A percentile compares a stretch with the other conserved stretches of the same genome.
Conservation (phyloP, 2,329 filamentous ascomycete species). For the Aureobasidium sp. region DNA sequence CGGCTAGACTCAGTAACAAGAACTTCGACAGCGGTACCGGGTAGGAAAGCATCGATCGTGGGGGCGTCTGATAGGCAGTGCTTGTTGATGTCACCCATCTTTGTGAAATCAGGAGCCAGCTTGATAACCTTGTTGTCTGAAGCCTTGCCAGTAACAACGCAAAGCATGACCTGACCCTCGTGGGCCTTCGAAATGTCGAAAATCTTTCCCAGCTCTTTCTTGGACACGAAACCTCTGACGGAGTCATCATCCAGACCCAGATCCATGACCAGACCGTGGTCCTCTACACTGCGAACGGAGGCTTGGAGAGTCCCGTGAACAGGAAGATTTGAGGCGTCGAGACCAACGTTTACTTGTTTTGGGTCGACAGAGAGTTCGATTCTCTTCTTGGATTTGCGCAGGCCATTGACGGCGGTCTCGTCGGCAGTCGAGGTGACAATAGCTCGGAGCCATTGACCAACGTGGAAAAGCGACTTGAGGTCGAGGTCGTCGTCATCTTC, state of each 20-base stretch:
- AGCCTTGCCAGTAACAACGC: slow-evolving; percentile 67
- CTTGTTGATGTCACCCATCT: slow-evolving; percentile 60
- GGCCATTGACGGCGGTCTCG: slow-evolving; percentile 43
- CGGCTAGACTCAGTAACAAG: slow-evolving; percentile 68
- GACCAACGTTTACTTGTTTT: slow-evolving; percentile 65
- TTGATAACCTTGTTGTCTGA: slow-evolving; percentile 79
- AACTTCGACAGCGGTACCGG: slow-evolving; percentile 83
- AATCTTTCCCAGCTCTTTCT: slow-evolving; percentile 66
- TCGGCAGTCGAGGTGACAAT: slow-evolving; percentile 73
- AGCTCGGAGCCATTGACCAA: slow-evolving; percentile 84
- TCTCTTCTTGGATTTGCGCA: slow-evolving; percentile 62
- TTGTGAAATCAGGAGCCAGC: slow-evolving; percentile 61
- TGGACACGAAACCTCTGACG: slow-evolving; percentile 75
- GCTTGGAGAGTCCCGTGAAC: slow-evolving; percentile 76
- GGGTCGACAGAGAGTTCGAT: slow-evolving; percentile 86
- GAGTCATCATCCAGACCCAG: slow-evolving; percentile 63
- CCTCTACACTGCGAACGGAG: slow-evolving; percentile 83
- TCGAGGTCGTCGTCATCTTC: slow-evolving; percentile 56
- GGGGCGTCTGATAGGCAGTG: slow-evolving; percentile 67
- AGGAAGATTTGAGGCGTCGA: slow-evolving; percentile 66
- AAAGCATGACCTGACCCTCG: slow-evolving; percentile 78
- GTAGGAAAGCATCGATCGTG: slow-evolving; percentile 82
- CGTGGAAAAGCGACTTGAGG: slow-evolving; percentile 64
- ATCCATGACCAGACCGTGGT: slow-evolving; percentile 92
- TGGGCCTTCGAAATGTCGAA: slow-evolving; percentile 59